Base-by-base conservation (phyloP, 2,329 filamentous ascomycete genomes). In the Scedosporium boydii region DNA sequence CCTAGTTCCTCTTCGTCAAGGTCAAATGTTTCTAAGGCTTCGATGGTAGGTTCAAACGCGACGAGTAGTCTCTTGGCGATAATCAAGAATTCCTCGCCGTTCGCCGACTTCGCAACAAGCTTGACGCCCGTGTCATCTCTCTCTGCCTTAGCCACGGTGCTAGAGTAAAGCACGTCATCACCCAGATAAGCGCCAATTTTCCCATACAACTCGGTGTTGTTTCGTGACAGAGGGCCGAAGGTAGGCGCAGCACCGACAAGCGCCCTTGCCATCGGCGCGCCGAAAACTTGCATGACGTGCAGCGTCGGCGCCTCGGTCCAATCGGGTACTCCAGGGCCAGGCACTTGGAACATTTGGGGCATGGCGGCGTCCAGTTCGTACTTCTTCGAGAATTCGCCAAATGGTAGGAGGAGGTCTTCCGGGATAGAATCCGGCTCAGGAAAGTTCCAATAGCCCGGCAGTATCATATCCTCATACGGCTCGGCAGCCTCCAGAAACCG, bases 351-450 rank as follows among this genome's bases (percentile, higher is more conserved):
- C 16, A 80, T 71, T 6, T 73, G 69, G n/a, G 71, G 72, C 1
- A 80, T 71, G 2, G 76, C 70, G 29, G 72, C 75, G 21, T 73
- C 68, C 4, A 84, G 68, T n/a, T 71, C 68, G 68, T 82, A 76
- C 68, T 82, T 82, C 41, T 71, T 67, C 12, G 78, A 71, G 62
- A 82, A 82, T 3, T 80, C 72, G 18, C 76, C 74, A 63, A 79
- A 82, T 2, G 78, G 74, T 3, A 81, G 68, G 21, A 78, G 67
- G 1, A 84, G 69, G 16, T 70, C 69, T 27, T 66, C 62, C 6
- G 68, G 69, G 27, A 70, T 69, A 12, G 67, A 64, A 1, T 60
- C 61, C 0, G 78, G 75, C 0, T 80, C 69, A 23, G 79, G 76
- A 63, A 79, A 80, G 63, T 75, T 67, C 65, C 65, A 71, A 65